Conservation (phyloP, 176 grass and related monocot species). For the Carex littledalei region DNA sequence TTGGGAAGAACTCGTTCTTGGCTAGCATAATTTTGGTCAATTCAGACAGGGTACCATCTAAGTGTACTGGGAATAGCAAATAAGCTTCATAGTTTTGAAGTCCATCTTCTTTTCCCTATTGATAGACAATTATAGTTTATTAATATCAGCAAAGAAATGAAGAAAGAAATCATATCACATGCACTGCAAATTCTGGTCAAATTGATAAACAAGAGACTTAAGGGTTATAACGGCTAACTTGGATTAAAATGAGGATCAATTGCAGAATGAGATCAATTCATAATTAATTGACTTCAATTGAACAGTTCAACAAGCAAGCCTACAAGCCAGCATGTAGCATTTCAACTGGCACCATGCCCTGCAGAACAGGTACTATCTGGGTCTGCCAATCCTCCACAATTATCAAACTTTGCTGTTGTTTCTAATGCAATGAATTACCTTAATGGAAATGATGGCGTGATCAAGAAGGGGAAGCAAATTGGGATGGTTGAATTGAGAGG, state of each 20-base stretch:
- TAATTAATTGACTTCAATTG: neutral
- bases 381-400: neutral
- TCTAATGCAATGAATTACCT: conserved; percentile 39
- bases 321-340: neutral
- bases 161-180: neutral
- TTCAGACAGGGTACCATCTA: conserved; percentile 79
- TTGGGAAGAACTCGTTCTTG: conserved; percentile 61
- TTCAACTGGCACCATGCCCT: neutral
- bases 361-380: neutral
- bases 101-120: conserved; percentile 64
- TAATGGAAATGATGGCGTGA: conserved; percentile 70
- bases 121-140: neutral
- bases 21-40: conserved; percentile 50
- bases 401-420: neutral
- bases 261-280: neutral
- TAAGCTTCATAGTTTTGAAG: conserved; percentile 70
- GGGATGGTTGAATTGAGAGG: conserved; percentile 79
- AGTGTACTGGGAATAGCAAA: conserved; percentile 85
- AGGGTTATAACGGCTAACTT: neutral
- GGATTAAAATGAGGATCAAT: neutral
- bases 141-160: neutral
- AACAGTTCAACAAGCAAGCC: neutral
- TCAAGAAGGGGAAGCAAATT: conserved; percentile 94
- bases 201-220: neutral
- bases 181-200: neutral